These are phyloP conservation scores for Selaginella tamariscina DNA, from an alignment of 75 land plant genomes.

Conservation along the genomic window DNA sequence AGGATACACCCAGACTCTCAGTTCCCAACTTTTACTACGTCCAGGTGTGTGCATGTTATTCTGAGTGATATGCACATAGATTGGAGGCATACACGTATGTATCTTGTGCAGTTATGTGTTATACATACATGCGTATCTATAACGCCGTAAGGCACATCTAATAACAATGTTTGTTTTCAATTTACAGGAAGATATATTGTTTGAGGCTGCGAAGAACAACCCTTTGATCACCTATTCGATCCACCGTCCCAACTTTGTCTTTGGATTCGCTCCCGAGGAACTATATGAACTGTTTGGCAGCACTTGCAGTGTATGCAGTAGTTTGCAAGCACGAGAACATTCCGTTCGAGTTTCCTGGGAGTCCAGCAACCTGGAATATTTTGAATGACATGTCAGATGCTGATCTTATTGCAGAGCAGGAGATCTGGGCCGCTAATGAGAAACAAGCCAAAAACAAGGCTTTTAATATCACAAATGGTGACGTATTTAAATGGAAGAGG, in stretches of 20 bases:
- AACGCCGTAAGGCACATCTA: too few relatives aligned
- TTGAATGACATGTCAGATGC: constrained; percentile 56
- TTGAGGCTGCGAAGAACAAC: constrained; percentile 22
- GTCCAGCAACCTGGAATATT: constrained; percentile 36
- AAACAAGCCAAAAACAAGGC: constrained; percentile 58
- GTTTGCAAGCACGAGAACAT: too few relatives aligned
- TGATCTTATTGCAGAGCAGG: constrained; percentile 75
- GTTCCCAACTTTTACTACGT: constrained; percentile 52
- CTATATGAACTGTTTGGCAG: constrained; percentile 44
- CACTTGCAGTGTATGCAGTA: constrained; percentile 49
- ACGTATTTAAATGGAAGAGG: constrained; percentile 56
- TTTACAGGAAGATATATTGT: constrained; percentile 29
- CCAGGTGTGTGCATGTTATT: constrained; percentile 42
- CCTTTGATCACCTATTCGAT: constrained; percentile 40
- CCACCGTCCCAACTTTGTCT: constrained; percentile 46
- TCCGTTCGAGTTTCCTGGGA: constrained; percentile 47
- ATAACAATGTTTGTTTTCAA: too few relatives aligned
- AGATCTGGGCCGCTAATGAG: too few relatives aligned
- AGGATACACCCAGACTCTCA: constrained; percentile 49
- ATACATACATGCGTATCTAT: too few relatives aligned
- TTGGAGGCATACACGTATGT: too few relatives aligned
- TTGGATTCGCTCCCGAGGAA: constrained; percentile 61
- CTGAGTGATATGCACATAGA: too few relatives aligned
- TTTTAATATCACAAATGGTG: constrained; percentile 61
- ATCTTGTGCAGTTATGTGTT: too few relatives aligned